These are phyloP conservation scores for Diaporthe ampelina DNA, from an alignment of 2,329 filamentous ascomycete species.

Conservation along the genomic window DNA sequence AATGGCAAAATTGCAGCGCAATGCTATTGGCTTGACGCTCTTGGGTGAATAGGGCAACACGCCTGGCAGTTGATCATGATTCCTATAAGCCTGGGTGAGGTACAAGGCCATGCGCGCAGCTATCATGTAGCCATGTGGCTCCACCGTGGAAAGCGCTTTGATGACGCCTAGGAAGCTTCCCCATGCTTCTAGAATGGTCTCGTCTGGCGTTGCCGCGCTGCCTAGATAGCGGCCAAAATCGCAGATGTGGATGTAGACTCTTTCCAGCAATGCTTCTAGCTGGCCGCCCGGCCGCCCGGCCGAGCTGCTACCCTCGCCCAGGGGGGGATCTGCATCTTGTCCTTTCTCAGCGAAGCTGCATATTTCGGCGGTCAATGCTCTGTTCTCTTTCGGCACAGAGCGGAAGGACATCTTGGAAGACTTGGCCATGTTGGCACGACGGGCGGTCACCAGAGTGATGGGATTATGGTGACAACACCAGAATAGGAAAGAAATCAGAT, in stretches of 20 bases:
- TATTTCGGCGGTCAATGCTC: slow-evolving; percentile 15
- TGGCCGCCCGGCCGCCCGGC: not conserved
- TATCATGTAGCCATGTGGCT: slow-evolving; percentile 31
- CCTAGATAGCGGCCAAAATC: slow-evolving; percentile 49
- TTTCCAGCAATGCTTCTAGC: slow-evolving; percentile 13
- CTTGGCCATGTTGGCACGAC: not conserved
- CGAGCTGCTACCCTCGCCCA: too few species aligned
- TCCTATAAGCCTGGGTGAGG: slow-evolving; percentile 1
- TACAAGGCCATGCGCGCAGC: slow-evolving; percentile 38
- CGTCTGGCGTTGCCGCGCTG: slow-evolving; percentile 48
- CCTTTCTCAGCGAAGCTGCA: not conserved
- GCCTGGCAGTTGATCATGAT: not conserved
- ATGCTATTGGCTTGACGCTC: slow-evolving; percentile 1
- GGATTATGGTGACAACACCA: not conserved
- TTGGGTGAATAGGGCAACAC: not conserved
- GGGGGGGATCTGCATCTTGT: too few species aligned
- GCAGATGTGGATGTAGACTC: slow-evolving; percentile 19
- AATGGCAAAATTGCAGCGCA: slow-evolving; percentile 18
- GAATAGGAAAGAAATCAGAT: not conserved
- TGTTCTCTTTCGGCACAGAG: slow-evolving; percentile 1
- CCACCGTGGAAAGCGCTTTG: not conserved
- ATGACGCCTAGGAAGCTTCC: slow-evolving; percentile 34
- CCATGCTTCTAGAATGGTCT: slow-evolving; percentile 34
- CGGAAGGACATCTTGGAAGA: not conserved
- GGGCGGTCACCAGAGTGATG: not conserved